Evolutionary conservation across 345 rosid genomes (phyloP).

Genomic region (Boechera divaricarpa): DNA sequence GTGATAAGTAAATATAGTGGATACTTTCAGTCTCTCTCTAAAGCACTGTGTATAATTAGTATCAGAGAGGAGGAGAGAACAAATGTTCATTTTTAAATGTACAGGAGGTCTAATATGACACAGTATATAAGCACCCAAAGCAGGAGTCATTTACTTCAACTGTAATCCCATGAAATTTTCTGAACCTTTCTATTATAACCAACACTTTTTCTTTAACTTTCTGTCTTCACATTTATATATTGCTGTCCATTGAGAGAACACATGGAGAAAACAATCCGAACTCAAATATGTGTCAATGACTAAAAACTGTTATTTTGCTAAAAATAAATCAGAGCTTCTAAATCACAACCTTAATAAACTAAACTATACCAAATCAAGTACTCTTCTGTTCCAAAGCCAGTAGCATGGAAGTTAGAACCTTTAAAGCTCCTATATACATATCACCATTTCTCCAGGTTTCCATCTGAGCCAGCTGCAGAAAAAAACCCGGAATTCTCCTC

Average conservation of each 20-base stretch:
- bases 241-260: slow-evolving; percentile 14
- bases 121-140: neutral
- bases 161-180: slow-evolving; percentile 31
- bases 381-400: slow-evolving; percentile 38
- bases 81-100: neutral
- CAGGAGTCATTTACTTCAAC: neutral
- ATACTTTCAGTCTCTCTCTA: neutral
- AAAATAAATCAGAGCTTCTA: slow-evolving; percentile 24
- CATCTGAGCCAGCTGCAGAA: slow-evolving; percentile 39
- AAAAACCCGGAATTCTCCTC: neutral
- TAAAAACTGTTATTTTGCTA: slow-evolving; percentile 32
- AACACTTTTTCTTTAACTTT: neutral
- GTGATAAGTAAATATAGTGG: neutral
- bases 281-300: slow-evolving; percentile 22
- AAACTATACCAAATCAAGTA: slow-evolving; percentile 41
- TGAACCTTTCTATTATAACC: neutral
- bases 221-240: slow-evolving; percentile 24
- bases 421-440: slow-evolving; percentile 28
- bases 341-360: slow-evolving; percentile 39
- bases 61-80: neutral
- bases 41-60: neutral
- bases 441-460: slow-evolving; percentile 25
- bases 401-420: slow-evolving; percentile 30
- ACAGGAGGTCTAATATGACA: slow-evolving; percentile 3
- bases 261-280: neutral